Base-by-base conservation (phyloP, 2,329 filamentous ascomycete species). In the Hypoxylon sp. region DNA sequence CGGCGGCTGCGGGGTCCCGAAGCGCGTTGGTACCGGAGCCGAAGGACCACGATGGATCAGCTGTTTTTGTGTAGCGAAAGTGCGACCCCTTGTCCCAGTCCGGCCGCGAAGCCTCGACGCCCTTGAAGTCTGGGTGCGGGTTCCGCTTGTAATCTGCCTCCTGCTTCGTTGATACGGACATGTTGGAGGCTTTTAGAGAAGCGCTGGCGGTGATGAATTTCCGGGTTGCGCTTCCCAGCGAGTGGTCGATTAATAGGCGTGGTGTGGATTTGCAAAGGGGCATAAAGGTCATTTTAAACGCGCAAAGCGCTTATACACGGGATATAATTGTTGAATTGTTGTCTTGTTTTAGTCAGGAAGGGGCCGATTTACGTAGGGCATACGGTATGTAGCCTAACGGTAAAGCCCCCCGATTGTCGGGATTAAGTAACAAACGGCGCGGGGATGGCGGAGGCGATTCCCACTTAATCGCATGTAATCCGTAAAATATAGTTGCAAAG, bases 61-160 rank as follows among this genome's bases (percentile, higher is more conserved):
- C 81, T 0, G 91, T 90, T 76, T 93, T 86, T 19, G 87, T 91
- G 79, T 84, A 87, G 65, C 80, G 82, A 75, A 89, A 88, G 55
- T 76, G 69, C 14, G 81, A 75, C 5, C 76, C 64, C 14, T 77
- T 70, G 74, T 90, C 83, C 81, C 87, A 94, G 63, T 85, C 82
- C 0, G 89, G 87, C 3, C 92, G 89, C 9, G 86, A 85, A 43
- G 84, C 84, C 81, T 95, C 90, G 60, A 93, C 89, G 19, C 82
- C 79, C 75, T 93, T 91, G 83, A 95, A 95, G 82, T 95, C 90
- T 2, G 87, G 87, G 79, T 93, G 91, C 1, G 88, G 88, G 78
- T 91, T 92, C 76, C 89, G 87, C 76, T 89, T 82, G 71, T 67
- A 87, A 83, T 73, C 73, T 34, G 72, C 71, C 55, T 76, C 76